Conservation (phyloP, 371 early-diverging fungal genomes). For the Lichtheimia corymbifera region DNA sequence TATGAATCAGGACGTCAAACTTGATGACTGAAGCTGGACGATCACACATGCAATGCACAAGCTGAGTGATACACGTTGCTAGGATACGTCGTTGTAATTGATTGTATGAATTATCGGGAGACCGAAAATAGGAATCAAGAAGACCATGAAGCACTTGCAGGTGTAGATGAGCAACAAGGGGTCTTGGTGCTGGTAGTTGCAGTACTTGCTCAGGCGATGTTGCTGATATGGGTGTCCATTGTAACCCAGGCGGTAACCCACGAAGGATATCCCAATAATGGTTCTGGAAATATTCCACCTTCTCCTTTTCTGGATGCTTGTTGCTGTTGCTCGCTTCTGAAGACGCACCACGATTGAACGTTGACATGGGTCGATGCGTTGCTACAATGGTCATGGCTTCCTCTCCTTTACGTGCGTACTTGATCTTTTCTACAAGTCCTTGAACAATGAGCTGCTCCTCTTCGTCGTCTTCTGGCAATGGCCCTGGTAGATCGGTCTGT, state of each 20-base stretch:
- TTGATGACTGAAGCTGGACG: slow-evolving; percentile 29
- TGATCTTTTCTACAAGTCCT: slow-evolving; percentile 5
- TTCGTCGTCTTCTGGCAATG: slow-evolving; percentile 11
- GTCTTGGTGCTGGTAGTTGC: slow-evolving; percentile 23
- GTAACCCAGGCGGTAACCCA: slow-evolving; percentile 21
- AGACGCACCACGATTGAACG: not conserved
- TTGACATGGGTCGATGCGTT: not conserved
- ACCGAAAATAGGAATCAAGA: slow-evolving; percentile 17
- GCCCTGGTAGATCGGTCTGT: slow-evolving; percentile 6
- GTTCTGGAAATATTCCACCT: slow-evolving; percentile 2
- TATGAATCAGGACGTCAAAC: slow-evolving; percentile 31
- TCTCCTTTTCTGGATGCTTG: slow-evolving; percentile 3
- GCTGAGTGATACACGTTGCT: slow-evolving; percentile 37
- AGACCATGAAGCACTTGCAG: slow-evolving; percentile 20
- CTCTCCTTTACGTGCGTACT: slow-evolving; percentile 11
- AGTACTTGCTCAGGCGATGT: slow-evolving; percentile 24
- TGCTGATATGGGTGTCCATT: slow-evolving; percentile 30
- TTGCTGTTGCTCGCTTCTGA: not conserved
- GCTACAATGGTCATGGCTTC: slow-evolving; percentile 3
- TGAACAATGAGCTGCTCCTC: slow-evolving; percentile 11
- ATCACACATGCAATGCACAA: slow-evolving; percentile 27
- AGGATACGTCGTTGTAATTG: slow-evolving; percentile 27
- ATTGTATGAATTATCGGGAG: slow-evolving; percentile 19
- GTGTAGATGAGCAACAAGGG: slow-evolving; percentile 27
- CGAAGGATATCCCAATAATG: slow-evolving; percentile 16